Evolutionary conservation across 176 grass and related monocot species (phyloP).

Genomic region (Lolium perenne): DNA sequence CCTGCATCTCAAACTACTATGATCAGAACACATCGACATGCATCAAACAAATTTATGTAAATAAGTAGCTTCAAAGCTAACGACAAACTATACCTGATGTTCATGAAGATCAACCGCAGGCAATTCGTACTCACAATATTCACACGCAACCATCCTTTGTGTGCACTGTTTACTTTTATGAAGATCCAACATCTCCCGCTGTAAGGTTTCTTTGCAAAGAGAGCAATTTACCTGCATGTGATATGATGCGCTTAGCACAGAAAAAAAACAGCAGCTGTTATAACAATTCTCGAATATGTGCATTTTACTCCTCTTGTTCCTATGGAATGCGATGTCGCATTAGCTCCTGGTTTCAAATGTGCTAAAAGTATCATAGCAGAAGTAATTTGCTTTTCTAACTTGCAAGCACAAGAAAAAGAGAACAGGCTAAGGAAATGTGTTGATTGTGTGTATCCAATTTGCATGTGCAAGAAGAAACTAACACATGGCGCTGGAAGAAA

Average conservation of each 20-base stretch:
- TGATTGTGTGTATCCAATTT: background rate
- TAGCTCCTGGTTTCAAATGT: conserved; percentile 27
- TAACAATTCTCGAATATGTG: background rate
- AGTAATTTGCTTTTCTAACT: background rate
- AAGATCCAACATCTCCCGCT: conserved; percentile 66
- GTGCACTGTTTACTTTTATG: conserved; percentile 79
- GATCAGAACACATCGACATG: conserved; percentile 12
- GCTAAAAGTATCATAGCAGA: background rate
- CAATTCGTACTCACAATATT: conserved; percentile 93
- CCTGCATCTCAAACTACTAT: conserved; percentile 55
- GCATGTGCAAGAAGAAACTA: background rate
- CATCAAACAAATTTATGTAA: background rate
- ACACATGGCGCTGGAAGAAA: background rate
- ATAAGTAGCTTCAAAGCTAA: background rate
- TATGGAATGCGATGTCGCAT: background rate
- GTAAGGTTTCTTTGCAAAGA: conserved; percentile 78
- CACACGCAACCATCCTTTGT: conserved; percentile 79
- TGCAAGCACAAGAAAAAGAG: background rate
- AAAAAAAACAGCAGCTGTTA: conserved; percentile 1
- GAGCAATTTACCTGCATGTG: conserved; percentile 69
- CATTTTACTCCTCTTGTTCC: conserved; percentile 30
- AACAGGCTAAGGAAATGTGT: conserved; percentile 16
- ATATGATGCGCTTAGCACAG: conserved; percentile 29
- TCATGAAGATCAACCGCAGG: conserved; percentile 82
- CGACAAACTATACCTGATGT: conserved; percentile 71